Percentiles rank a stretch among this genome's conserved stretches.
These are phyloP conservation scores for Gentiana dahurica DNA, from an alignment of 257 asterid species.

Conservation along the genomic window DNA sequence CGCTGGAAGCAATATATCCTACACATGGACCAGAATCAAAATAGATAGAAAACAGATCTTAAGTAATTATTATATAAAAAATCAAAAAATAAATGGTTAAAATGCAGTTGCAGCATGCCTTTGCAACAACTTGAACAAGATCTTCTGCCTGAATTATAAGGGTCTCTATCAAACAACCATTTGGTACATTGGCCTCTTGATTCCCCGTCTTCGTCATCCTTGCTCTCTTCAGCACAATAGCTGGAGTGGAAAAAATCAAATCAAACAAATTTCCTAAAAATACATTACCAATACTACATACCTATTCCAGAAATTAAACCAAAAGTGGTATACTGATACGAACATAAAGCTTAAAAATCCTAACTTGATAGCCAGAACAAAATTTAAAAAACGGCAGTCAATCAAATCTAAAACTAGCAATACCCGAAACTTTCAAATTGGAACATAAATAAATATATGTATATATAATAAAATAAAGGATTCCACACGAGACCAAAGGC, in stretches of 20 bases:
- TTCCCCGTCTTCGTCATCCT: constrained; percentile 64
- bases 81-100: constrained; percentile 7
- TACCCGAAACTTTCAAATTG: not conserved
- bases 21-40: constrained; percentile 13
- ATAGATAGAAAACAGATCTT: constrained; percentile 2
- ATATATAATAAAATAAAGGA: constrained; percentile 3
- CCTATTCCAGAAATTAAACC: not conserved
- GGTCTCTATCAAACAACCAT: constrained; percentile 58
- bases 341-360: constrained; percentile 5
- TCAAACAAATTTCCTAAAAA: constrained; percentile 4
- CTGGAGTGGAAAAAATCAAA: constrained; percentile 28
- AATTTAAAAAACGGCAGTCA: not conserved
- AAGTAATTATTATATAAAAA: not conserved
- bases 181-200: constrained; percentile 37
- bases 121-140: constrained; percentile 85
- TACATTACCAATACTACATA: not conserved
- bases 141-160: constrained; percentile 56
- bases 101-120: constrained; percentile 31
- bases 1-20: constrained; percentile 54
- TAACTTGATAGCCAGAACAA: not conserved
- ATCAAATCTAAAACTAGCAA: constrained; percentile 11
- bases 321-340: not conserved
- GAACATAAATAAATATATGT: not conserved
- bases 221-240: constrained; percentile 80
- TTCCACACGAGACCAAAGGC: constrained; percentile 6